These are phyloP conservation scores for Phytophthora meadii DNA, from an alignment of 352 stramenopile species.

Conservation along the genomic window DNA sequence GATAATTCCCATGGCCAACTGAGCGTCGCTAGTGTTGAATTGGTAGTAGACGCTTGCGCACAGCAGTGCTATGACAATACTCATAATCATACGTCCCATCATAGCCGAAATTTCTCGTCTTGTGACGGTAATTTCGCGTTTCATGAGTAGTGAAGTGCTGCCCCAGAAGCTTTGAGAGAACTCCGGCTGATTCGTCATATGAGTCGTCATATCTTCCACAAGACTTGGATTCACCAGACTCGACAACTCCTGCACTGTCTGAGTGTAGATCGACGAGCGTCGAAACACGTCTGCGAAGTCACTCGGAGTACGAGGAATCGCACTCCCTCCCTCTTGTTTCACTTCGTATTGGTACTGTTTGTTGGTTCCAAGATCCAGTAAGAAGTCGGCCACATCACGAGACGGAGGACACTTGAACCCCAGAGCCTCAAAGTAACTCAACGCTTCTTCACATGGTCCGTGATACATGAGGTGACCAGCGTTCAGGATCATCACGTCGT, in stretches of 20 bases:
- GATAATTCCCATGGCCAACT: constrained; percentile 56
- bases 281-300: constrained; percentile 59
- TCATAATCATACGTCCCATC: constrained; percentile 31
- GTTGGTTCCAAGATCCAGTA: constrained; percentile 66
- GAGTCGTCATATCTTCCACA: constrained; percentile 19
- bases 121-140: constrained; percentile 31
- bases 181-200: constrained; percentile 17
- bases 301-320: constrained; percentile 14
- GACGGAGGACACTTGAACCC: constrained; percentile 38
- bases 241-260: constrained; percentile 2
- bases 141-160: constrained; percentile 27
- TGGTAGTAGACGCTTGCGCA: constrained; percentile 40
- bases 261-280: constrained; percentile 12
- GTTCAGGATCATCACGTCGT: constrained; percentile 68
- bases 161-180: constrained; percentile 32
- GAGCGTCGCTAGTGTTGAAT: constrained; percentile 21
- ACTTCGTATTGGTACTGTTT: constrained; percentile 42
- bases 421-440: constrained; percentile 19
- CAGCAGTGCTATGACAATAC: constrained; percentile 34
- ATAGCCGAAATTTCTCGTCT: constrained; percentile 32
- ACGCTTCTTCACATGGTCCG: constrained; percentile 17
- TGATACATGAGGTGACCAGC: constrained; percentile 83
- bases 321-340: neutral
- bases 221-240: constrained; percentile 1
- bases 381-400: constrained; percentile 92